Percentiles rank a stretch among this genome's conserved stretches.
Conservation (phyloP, 2,329 filamentous ascomycete species). For the Fusarium sp. region DNA sequence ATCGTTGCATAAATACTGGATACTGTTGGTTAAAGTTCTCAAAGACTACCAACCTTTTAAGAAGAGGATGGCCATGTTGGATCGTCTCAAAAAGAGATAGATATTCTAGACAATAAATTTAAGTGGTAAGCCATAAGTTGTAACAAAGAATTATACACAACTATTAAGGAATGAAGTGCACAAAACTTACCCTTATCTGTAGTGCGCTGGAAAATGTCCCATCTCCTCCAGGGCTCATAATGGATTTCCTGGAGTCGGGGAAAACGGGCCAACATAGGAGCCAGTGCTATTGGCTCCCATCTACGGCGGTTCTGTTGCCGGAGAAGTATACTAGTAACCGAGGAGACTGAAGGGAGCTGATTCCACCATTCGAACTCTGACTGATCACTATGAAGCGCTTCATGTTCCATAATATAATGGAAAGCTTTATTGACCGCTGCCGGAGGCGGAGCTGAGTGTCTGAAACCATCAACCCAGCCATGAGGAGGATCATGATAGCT, state of each 20-base stretch:
- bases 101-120: not conserved
- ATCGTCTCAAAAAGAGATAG: not conserved
- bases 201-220: not conserved
- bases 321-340: constrained; percentile 45
- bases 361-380: constrained; percentile 45
- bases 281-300: constrained; percentile 45
- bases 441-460: constrained; percentile 8
- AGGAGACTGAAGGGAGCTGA: constrained; percentile 44
- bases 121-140: not conserved
- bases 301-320: constrained; percentile 48
- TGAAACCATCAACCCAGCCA: not conserved
- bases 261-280: constrained; percentile 47
- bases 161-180: not conserved
- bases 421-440: not conserved
- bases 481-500: not conserved
- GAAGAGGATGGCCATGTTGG: not conserved
- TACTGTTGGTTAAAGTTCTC: not conserved
- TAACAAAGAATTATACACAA: not conserved
- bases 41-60: not conserved
- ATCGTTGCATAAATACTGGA: not conserved
- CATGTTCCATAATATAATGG: not conserved
- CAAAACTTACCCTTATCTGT: not conserved
- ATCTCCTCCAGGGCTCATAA: constrained; percentile 52
- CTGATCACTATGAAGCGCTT: not conserved
- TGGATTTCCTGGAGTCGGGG: constrained; percentile 48